Evolutionary conservation across 2,329 filamentous ascomycete species (phyloP).

Genomic region (Endothia cerciana): DNA sequence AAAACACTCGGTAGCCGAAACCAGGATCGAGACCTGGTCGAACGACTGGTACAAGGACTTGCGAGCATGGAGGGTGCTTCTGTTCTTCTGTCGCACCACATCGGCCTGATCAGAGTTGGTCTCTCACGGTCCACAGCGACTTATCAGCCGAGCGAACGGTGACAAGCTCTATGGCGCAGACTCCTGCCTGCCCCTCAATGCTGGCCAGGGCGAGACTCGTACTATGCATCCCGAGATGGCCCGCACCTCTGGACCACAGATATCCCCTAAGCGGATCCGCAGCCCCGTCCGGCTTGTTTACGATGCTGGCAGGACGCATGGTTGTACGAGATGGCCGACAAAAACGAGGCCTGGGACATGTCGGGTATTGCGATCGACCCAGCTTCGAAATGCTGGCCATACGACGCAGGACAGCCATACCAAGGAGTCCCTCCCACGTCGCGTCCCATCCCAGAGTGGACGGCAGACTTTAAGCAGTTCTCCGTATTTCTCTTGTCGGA

Average conservation of each 20-base stretch:
- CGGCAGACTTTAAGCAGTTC: neutral
- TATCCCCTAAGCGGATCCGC: neutral
- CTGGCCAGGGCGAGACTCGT: neutral
- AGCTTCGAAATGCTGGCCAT: neutral
- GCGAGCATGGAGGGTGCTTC: constrained; percentile 22
- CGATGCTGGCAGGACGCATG: neutral
- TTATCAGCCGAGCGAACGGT: constrained; percentile 21
- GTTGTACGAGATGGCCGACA: neutral
- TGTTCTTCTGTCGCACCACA: constrained; percentile 27
- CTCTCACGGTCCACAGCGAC: constrained; percentile 22
- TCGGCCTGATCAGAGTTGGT: constrained; percentile 15
- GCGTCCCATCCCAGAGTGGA: neutral
- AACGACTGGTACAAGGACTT: constrained; percentile 18
- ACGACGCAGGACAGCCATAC: neutral
- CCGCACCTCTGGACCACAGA: neutral
- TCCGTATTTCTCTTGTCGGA: neutral
- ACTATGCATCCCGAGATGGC: neutral
- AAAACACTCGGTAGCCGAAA: constrained; percentile 21
- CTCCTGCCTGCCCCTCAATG: neutral
- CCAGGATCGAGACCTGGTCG: constrained; percentile 15
- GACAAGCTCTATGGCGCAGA: constrained; percentile 5
- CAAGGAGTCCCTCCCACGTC: neutral
- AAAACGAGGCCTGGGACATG: neutral
- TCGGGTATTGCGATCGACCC: neutral
- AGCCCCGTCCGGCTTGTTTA: neutral